phyloP scores from a whole-genome alignment of 129 eudicot genomes.

The Calendula officinalis region DNA sequence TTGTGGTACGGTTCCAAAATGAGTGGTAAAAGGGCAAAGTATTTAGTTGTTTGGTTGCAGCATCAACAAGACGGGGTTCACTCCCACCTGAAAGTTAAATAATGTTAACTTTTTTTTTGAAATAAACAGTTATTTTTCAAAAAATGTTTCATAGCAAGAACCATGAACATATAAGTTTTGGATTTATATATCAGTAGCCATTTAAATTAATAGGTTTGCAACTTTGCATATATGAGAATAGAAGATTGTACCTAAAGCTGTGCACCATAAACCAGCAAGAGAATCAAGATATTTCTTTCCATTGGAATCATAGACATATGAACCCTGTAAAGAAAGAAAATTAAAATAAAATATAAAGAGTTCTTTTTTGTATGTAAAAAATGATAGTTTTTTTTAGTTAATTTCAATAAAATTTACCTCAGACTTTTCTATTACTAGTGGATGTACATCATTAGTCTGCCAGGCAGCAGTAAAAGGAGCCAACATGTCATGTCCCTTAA shows the following conservation, averaged over 20 bases:
- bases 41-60: constrained; percentile 77
- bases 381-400: too few species aligned
- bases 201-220: background rate
- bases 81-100: constrained; percentile 60
- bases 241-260: constrained; percentile 60
- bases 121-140: background rate
- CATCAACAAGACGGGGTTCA: constrained; percentile 81
- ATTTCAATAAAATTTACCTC: constrained; percentile 36
- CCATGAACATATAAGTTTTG: background rate
- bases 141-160: constrained; percentile 18
- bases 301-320: constrained; percentile 68
- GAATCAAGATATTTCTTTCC: constrained; percentile 93
- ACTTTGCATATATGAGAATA: constrained; percentile 1
- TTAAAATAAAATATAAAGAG: background rate
- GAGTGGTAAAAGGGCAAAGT: constrained; percentile 92
- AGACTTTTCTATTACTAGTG: constrained; percentile 63
- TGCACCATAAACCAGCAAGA: constrained; percentile 97
- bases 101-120: too few species aligned
- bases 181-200: background rate
- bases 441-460: constrained; percentile 60
- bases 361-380: too few species aligned
- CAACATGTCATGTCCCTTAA: constrained; percentile 80
- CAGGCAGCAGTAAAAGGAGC: constrained; percentile 94
- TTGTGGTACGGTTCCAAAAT: constrained; percentile 92
- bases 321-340: constrained; percentile 51